These are phyloP conservation scores for Fusarium tjaetaba DNA, from an alignment of 2,329 filamentous ascomycete species.

Conservation along the genomic window DNA sequence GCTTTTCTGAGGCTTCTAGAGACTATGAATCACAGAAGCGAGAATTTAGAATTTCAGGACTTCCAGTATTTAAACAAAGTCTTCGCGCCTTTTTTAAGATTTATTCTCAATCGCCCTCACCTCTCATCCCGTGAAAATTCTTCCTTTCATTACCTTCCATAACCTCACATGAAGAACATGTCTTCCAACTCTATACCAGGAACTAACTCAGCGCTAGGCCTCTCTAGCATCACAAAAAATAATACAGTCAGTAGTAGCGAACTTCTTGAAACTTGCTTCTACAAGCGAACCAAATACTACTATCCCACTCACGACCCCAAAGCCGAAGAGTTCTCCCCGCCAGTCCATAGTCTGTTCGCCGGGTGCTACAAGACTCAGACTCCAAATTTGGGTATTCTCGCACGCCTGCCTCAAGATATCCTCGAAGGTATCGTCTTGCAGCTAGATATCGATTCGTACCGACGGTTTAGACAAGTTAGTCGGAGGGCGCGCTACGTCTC, in stretches of 20 bases:
- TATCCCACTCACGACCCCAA: neutral
- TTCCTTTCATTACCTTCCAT: neutral
- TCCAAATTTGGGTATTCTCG: neutral
- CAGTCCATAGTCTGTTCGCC: neutral
- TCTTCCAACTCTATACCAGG: rapidly evolving
- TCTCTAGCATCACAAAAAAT: rapidly evolving
- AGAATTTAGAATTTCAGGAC: rapidly evolving
- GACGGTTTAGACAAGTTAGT: neutral
- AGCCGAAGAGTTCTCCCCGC: rapidly evolving
- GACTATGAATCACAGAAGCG: neutral
- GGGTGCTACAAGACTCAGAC: rapidly evolving
- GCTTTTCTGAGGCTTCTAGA: rapidly evolving
- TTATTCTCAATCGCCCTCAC: too few relatives aligned
- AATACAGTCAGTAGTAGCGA: rapidly evolving
- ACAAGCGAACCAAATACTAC: conserved; percentile 6
- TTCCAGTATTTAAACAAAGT: neutral
- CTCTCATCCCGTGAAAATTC: neutral
- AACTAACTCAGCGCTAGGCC: rapidly evolving
- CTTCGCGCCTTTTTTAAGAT: rapidly evolving
- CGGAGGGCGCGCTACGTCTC: rapidly evolving
- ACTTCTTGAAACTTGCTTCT: neutral
- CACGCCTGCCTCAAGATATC: rapidly evolving
- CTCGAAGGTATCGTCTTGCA: rapidly evolving
- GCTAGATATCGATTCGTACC: neutral
- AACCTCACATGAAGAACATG: neutral